A percentile compares a stretch with the other conserved stretches of the same genome.
These are phyloP conservation scores for Inonotus hispidus DNA, from an alignment of 1,284 basidiomycete genomes.

Conservation along the genomic window DNA sequence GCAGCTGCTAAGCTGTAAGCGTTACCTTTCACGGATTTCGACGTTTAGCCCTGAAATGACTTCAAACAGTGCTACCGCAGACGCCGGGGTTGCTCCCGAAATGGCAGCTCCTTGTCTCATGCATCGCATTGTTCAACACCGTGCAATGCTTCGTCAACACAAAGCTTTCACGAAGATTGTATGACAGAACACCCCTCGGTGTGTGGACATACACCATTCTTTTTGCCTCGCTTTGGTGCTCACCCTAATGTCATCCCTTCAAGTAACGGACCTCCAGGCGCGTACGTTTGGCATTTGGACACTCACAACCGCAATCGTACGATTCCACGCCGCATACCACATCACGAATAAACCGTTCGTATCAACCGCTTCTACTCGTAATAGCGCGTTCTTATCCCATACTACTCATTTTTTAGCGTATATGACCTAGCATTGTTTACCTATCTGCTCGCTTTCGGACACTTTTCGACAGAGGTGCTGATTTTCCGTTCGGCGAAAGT, in stretches of 20 bases:
- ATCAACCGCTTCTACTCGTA: constrained; percentile 1
- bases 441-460: constrained; percentile 85
- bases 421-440: constrained; percentile 87
- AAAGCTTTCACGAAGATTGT: constrained; percentile 73
- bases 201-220: constrained; percentile 25
- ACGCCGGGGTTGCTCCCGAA: constrained; percentile 69
- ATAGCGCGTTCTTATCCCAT: not conserved
- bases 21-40: not conserved
- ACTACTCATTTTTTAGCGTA: constrained; percentile 45
- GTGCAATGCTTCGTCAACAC: constrained; percentile 77
- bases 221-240: not conserved
- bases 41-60: not conserved
- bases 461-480: constrained; percentile 84
- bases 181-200: constrained; percentile 50
- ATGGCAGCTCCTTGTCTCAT: constrained; percentile 81
- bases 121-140: constrained; percentile 78
- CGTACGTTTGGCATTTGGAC: constrained; percentile 91
- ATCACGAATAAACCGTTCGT: constrained; percentile 74
- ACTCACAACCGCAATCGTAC: constrained; percentile 72
- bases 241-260: not conserved
- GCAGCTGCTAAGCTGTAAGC: constrained; percentile 6
- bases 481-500: constrained; percentile 78
- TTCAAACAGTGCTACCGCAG: constrained; percentile 50
- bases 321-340: constrained; percentile 83
- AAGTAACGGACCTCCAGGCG: constrained; percentile 82